Evolutionary conservation across 768 basidiomycete genomes (phyloP), one percentile per base, ranked within the genome.

Genomic region (Imleria badia): DNA sequence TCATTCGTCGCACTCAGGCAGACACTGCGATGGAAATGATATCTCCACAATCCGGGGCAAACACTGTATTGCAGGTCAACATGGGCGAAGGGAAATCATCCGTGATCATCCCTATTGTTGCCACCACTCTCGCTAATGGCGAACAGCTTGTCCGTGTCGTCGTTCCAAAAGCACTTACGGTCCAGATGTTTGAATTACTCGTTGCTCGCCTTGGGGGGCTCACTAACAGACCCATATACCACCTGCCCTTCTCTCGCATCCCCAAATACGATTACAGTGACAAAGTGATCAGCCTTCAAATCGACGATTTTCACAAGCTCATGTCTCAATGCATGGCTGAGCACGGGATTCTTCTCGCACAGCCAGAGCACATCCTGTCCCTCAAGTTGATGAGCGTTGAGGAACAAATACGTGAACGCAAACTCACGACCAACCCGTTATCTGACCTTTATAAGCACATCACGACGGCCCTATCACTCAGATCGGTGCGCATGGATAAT

Each of bases 361-460:
- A 82, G 45, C 81, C 81, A 0, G 80, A 82, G 43, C 79, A 82
- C 38, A 72, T 79, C 3, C 69, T 81, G 2, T 82, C 81, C 0
- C 76, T 76, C 54, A 70, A 73, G 51, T 64, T 82, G 34, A 74
- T 75, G 73, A 67, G 68, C 0, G 56, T 80, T 13, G 73, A 81
- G 29, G 51, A 50, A 34, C 59, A 64, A 17, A 50, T 71, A 11
- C 22, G n/a, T 15, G 5, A 19, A 31, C 1, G 19, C 8, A 29
- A 38, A 2, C 2, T 48, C 3, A 49, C 47, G 17, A 54, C 64
- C 3, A 23, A 48, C n/a, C 31, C 8, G 20, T 54, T 72, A 30
- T 42, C 70, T 23, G 51, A 60, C 22, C 23, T 14, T 30, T 44
- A 13, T 12, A 36, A 36, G 5, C 8, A 31, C 2, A 31, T 50